Evolutionary conservation across 768 basidiomycete genomes (phyloP).

Genomic region (Tricholoma bakamatsutake): DNA sequence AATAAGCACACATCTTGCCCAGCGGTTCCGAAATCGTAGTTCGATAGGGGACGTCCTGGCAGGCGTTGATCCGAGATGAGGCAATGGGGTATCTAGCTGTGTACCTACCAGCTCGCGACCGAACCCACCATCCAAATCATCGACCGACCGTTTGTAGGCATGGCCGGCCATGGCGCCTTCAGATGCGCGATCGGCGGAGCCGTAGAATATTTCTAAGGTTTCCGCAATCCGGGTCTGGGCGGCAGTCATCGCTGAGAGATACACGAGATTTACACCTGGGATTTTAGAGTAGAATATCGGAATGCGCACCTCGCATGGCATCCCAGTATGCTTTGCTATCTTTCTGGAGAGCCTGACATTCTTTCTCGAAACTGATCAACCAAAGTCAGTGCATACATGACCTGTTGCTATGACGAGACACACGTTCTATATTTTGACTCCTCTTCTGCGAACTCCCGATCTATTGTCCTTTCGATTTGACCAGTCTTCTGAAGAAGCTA

Average conservation of each 20-base stretch:
- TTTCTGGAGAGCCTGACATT: slow-evolving; percentile 88
- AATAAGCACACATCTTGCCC: slow-evolving; percentile 95
- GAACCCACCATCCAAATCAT: slow-evolving; percentile 85
- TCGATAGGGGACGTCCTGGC: slow-evolving; percentile 87
- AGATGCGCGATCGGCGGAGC: slow-evolving; percentile 73
- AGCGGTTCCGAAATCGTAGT: slow-evolving; percentile 94
- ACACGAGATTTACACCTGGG: background rate
- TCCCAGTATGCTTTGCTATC: slow-evolving; percentile 94
- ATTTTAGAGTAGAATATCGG: background rate
- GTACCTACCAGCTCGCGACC: slow-evolving; percentile 72
- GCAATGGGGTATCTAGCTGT: background rate
- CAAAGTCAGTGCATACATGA: slow-evolving; percentile 3
- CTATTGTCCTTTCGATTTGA: slow-evolving; percentile 93
- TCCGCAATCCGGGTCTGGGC: slow-evolving; percentile 93
- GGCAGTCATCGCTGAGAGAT: slow-evolving; percentile 77
- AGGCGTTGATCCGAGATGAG: background rate
- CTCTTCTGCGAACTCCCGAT: slow-evolving; percentile 89
- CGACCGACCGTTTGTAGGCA: slow-evolving; percentile 92
- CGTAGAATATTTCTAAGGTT: slow-evolving; percentile 90
- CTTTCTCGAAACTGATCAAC: slow-evolving; percentile 88
- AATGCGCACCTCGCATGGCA: slow-evolving; percentile 76
- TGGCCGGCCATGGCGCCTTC: slow-evolving; percentile 97
- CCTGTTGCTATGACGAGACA: slow-evolving; percentile 25
- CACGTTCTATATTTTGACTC: slow-evolving; percentile 88
- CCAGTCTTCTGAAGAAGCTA: slow-evolving; percentile 97